Evolutionary conservation across 305 asterid genomes (phyloP), one percentile per base, ranked within the genome.

Genomic region (Rubia peregrina): DNA sequence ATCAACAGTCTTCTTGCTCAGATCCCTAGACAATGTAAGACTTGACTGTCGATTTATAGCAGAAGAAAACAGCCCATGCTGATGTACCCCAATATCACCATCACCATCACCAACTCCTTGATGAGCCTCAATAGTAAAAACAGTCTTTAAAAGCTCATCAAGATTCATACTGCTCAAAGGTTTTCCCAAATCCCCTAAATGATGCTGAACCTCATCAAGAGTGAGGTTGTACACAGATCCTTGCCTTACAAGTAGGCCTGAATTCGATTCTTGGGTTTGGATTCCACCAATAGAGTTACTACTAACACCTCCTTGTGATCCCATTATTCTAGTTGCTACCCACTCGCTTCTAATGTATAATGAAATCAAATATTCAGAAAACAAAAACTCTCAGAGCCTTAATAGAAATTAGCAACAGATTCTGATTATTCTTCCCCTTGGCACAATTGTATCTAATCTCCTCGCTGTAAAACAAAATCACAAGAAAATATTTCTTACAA

Each of bases 111-210:
- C 86, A 64, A 26, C 36, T 14, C 70, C 81, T 70, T 88, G 89
- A 74, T 71, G 78, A 42, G 85, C 71, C 80, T 90, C 98, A 57
- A 82, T 92, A 65, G 82, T 85, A 83, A 83, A 86, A 49, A 90
- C 86, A 42, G 87, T 89, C 87, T 85, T 92, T 33, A 92, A 85
- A 78, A 92, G 96, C 84, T 92, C 98, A 79, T 92, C 95, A 61
- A 92, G 90, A 82, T 92, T 90, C 98, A 92, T 90, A 70, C 89
- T 89, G 66, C 85, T 80, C 1, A 93, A 81, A 55, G 97, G 96
- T 76, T 87, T 90, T 72, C 89, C 94, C 49, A 87, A 73, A 83
- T 89, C 95, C 68, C 96, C 88, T 67, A 93, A 86, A 65, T 93
- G 97, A 71, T 74, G 86, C 70, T 89, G 95, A 68, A 93, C 95